Evolutionary conservation across 163 green algal species (phyloP), one percentile per base, ranked within the genome.

Genomic region (Picocystis sp.): DNA sequence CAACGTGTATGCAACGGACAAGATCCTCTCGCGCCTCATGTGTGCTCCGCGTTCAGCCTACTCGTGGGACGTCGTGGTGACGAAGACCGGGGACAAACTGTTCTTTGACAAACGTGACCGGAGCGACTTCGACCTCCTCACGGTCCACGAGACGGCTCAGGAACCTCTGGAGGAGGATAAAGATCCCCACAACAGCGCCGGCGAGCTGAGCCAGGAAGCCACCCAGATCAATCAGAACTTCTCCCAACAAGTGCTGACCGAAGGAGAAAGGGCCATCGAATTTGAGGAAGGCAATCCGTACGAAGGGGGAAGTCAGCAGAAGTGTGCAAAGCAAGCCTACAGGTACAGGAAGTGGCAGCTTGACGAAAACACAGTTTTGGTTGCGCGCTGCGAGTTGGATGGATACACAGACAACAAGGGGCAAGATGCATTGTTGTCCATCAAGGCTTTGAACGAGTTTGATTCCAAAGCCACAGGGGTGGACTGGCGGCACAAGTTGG

Each of bases 361-460:
- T n/a, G 62, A 66, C n/a, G 52, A 75, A 0, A 57, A 75, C 9
- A 38, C 29, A 38, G 29, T 38, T 5, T 63, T 95, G 49, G 73
- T 95, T 45, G 89, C 92, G 62, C 81, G 91, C n/a, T 95, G 82
- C 65, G 79, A 92, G 57, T 14, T 97, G 19, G 86, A 99, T 57
- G 84, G 57, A 12, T 77, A 90, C 24, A 72, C 85, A 35, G 60
- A 75, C 35, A 62, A 63, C 33, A 80, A 84, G 64, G 73, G 77
- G n/a, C 22, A 65, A 35, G 76, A 90, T 66, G 69, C 87, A 47
- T 22, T 70, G 0, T 44, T 87, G 1, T 79, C 70, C 19, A 76
- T 96, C 61, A 89, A 93, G 55, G 80, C 85, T 3, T 78, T 97
- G 46, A 94, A 93, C 63, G 89, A 97, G 74, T 92, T 83, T 53